Conservation (phyloP, 495 filamentous ascomycete genomes). For the Haplographium delicatum region DNA sequence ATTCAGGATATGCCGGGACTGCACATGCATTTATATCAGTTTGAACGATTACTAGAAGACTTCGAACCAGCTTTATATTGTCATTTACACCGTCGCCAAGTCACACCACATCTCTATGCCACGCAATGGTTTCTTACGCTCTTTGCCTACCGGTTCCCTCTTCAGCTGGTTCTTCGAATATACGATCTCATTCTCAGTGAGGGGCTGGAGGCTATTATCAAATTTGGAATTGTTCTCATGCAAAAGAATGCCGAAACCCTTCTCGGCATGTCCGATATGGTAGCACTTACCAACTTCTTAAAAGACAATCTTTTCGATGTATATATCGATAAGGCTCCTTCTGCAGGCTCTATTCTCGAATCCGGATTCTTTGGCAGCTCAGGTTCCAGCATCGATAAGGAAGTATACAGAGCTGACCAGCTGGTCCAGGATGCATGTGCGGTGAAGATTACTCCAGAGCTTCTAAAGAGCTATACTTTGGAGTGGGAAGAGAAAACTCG, state of each 20-base stretch:
- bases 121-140: slow-evolving; percentile 99
- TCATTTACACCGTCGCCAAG: slow-evolving; percentile 82
- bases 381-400: slow-evolving; percentile 77
- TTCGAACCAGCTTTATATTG: slow-evolving; percentile 91
- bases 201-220: slow-evolving; percentile 85
- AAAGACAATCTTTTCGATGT: slow-evolving; percentile 94
- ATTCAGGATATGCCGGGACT: slow-evolving; percentile 94
- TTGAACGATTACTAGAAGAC: slow-evolving; percentile 92
- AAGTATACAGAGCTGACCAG: slow-evolving; percentile 89
- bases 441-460: slow-evolving; percentile 76
- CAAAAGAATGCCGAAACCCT: slow-evolving; percentile 78
- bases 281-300: slow-evolving; percentile 74
- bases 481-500: slow-evolving; percentile 92
- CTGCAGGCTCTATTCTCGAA: slow-evolving; percentile 81
- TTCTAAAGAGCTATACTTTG: slow-evolving; percentile 68
- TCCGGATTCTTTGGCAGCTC: slow-evolving; percentile 96
- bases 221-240: slow-evolving; percentile 93
- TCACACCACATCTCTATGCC: slow-evolving; percentile 88
- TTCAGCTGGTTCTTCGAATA: slow-evolving; percentile 92
- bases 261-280: slow-evolving; percentile 88
- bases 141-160: slow-evolving; percentile 97
- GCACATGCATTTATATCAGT: slow-evolving; percentile 89
- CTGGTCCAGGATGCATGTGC: slow-evolving; percentile 90
- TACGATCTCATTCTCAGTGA: slow-evolving; percentile 97
- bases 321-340: slow-evolving; percentile 91